Percentiles rank a stretch among this genome's conserved stretches.
phyloP scores from a whole-genome alignment of 208 protist genomes.

The Balamuthia mandrillaris region DNA sequence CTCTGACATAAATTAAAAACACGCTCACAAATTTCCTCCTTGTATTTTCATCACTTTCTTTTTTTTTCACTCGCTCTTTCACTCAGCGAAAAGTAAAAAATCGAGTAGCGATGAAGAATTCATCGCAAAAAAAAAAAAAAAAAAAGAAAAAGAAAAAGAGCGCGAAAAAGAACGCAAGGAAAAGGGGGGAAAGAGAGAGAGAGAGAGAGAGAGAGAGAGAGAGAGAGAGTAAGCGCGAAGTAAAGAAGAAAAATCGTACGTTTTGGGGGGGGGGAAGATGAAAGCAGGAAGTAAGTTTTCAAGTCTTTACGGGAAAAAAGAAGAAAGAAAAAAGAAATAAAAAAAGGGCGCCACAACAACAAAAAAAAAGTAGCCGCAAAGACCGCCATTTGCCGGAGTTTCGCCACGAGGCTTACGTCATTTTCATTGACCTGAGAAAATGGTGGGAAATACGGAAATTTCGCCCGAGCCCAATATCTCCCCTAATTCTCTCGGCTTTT shows the following conservation, averaged over 20 bases:
- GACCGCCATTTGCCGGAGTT: too few species aligned
- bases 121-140: too few species aligned
- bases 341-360: too few species aligned
- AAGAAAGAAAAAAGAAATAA: too few species aligned
- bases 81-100: not conserved
- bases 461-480: too few species aligned
- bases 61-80: conserved; percentile 32
- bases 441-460: too few species aligned
- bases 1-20: not conserved
- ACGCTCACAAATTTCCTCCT: not conserved
- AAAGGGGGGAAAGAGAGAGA: conserved; percentile 49
- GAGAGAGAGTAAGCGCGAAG: conserved; percentile 19
- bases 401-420: too few species aligned
- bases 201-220: conserved; percentile 35
- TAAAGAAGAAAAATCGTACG: conserved; percentile 51
- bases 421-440: too few species aligned
- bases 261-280: not conserved
- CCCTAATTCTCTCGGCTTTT: too few species aligned
- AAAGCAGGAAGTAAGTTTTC: not conserved
- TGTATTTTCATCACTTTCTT: not conserved
- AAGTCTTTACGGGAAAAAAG: not conserved
- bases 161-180: conserved; percentile 49
- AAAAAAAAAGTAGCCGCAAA: too few species aligned
- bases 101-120: too few species aligned
- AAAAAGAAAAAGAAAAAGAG: too few species aligned